Evolutionary conservation across 2,329 filamentous ascomycete genomes (phyloP).

Genomic region (Coniochaeta pulveracea): DNA sequence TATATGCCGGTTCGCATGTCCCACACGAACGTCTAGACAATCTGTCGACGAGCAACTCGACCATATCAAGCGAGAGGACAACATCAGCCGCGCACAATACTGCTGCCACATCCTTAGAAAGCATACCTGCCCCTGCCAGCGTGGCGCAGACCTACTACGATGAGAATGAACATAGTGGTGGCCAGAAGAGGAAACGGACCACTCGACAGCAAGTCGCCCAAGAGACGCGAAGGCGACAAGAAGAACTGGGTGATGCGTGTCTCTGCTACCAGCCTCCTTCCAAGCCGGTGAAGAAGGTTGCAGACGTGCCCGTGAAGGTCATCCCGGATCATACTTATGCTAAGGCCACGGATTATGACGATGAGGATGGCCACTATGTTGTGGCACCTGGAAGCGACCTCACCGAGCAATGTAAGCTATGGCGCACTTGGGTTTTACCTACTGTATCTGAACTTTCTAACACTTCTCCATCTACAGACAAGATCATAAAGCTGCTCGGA

Average conservation of each 20-base stretch:
- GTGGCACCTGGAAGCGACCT: slow-evolving; percentile 78
- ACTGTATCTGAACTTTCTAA: slow-evolving; percentile 3
- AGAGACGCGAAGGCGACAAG: slow-evolving; percentile 68
- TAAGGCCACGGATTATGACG: slow-evolving; percentile 69
- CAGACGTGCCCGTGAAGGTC: slow-evolving; percentile 57
- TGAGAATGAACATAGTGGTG: slow-evolving; percentile 49
- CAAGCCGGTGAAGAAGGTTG: slow-evolving; percentile 81
- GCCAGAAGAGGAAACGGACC: slow-evolving; percentile 79
- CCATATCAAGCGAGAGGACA: slow-evolving; percentile 72
- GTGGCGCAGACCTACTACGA: slow-evolving; percentile 52
- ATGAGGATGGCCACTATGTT: slow-evolving; percentile 95
- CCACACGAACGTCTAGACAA: slow-evolving; percentile 61
- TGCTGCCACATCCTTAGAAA: slow-evolving; percentile 76
- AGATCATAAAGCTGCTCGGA: slow-evolving; percentile 79
- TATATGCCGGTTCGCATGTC: slow-evolving; percentile 52
- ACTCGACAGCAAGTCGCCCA: slow-evolving; percentile 73
- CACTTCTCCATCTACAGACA: slow-evolving; percentile 51
- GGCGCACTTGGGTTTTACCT: not conserved
- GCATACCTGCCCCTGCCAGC: slow-evolving; percentile 43
- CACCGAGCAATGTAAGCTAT: slow-evolving; percentile 76
- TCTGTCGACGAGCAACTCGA: slow-evolving; percentile 55
- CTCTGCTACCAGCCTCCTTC: slow-evolving; percentile 77
- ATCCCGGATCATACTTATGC: slow-evolving; percentile 44
- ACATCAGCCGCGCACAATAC: slow-evolving; percentile 75
- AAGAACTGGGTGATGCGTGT: slow-evolving; percentile 61